Base-by-base conservation (phyloP, 75 land plant genomes). In the Pinus taeda region DNA sequence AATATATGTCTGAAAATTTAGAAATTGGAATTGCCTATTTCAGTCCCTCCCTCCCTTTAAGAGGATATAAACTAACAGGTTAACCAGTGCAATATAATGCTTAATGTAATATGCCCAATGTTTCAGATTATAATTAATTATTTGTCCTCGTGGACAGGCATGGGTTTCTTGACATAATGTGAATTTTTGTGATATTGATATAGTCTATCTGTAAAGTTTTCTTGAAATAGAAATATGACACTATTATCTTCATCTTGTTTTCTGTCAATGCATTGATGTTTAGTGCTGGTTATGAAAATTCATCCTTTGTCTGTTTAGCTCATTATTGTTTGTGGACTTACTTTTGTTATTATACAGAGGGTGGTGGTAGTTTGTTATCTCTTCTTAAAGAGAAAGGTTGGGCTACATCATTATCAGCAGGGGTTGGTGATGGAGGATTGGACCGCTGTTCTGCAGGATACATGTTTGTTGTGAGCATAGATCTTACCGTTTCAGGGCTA, bases 361-460 rank as follows among this genome's bases (percentile, higher is more conserved):
- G 95, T 11, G 83, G 79, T 61, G 99, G 99, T 74, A 97, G 99
- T 80, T 80, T 97, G 82, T 83, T 86, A 75, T 86, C 77, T 64
- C 89, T 88, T 59, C 83, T 94, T 2, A 97, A 97, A 75, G 76
- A 69, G 59, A 89, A 83, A 88, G 99, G 99, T 21, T 97, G 93
- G 95, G 92, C 90, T 64, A 86, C 95, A 45, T 94, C 88, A 20
- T 79, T 97, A 60, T 92, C 98, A 66, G 99, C 98, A 78, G 97
- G 97, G 30, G 93, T 94, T 78, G 92, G 92, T 37, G 90, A 94
- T 81, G 99, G 91, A 77, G 99, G 98, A 57, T 85, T 89, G 76
- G 86, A 87, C 22, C 90, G 89, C 9, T 93, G 93, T 71, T 88
- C 95, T 53, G 72, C 92, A 57, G 95, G 93, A 60, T 97, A 92